Evolutionary conservation across 108 stramenopile species (phyloP), one percentile per base, ranked within the genome.

Genomic region (Stephanodiscus triporus): DNA sequence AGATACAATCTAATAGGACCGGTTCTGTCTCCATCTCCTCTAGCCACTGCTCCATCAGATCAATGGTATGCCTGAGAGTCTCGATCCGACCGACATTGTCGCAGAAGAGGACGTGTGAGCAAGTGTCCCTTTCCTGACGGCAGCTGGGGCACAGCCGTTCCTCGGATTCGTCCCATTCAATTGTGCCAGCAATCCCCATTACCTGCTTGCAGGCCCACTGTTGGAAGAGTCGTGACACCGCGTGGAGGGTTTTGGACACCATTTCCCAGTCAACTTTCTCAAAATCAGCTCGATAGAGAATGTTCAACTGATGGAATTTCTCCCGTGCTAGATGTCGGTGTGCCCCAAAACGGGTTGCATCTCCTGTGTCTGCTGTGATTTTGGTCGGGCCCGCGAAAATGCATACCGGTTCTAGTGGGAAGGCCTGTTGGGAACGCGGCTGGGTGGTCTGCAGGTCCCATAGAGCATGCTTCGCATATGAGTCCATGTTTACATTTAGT

Each of bases 391-490:
- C 61, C 0, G 53, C 48, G 24, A 63, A 72, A 2, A 61, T 47
- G 3, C 37, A 60, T 3, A 72, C 50, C 53, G 71, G 23, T 49
- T 72, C 71, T 34, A 72, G 29, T 24, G 71, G 71, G 53, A 72
- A 50, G 0, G 29, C 20, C 49, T 50, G 47, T 61, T 71, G 70
- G 16, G 9, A 14, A 19, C 37, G 70, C 2, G 22, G 16, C 1
- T 9, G 22, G 3, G 7, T 30, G 0, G 47, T 13, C 4, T 32
- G 45, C 4, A 48, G 16, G 8, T n/a, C 23, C 45, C 26, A 48
- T 9, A 70, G 37, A 4, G 17, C 58, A 8, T 58, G 43, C 43
- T 63, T 72, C 4, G 61, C 61, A 11, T n/a, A 11, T 0, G 16
- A 23, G 9, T 63, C 50, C 48, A 32, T 49, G 2, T 30, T 32